Base-by-base conservation (phyloP, 208 protist species). In the Wallacemonas rigidus region DNA sequence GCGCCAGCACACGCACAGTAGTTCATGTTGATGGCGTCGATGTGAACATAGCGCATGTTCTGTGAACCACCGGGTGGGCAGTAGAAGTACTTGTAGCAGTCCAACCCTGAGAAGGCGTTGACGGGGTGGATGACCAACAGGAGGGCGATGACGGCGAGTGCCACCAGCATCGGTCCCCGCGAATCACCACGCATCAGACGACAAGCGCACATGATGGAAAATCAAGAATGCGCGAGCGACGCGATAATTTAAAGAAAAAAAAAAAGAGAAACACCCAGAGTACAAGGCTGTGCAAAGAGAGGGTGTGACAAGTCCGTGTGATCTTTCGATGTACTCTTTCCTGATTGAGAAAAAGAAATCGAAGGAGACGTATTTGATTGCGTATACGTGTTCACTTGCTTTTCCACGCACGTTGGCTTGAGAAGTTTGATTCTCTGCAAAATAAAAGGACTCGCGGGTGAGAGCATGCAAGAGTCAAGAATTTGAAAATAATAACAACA, bases 181-280 rank as follows among this genome's bases (percentile, higher is more conserved):
- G 54, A 26, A 6, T 38, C 9, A 58, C 35, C 1, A 6, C 6
- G 54, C 9, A 58, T 8, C 15, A 17, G 54, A 53, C 48, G 9
- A 58, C 54, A 17, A 38, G 54, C 54, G 47, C 7, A 51, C 11
- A 51, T 51, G 47, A 51, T 51, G 47, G 14, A 51, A 58, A 58
- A 78, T 47, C 15, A 71, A 82, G 57, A 79, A 67, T 15, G 75
- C 43, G n/a, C 1, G n/a, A 26, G 35, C 7, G 26, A 72, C 7
- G 40, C 5, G 38, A 55, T 14, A 51, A 63, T 1, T 12, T 26
- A 56, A 60, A 65, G 56, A 72, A 54, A 36, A 72, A 36, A 72
- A 65, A 72, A 56, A 70, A 57, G 15, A 69, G 44, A 9, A 72
- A 67, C 44, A 77, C 26, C 26, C 26, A 26, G 26, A 26, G 26